Evolutionary conservation across 1,284 basidiomycete species (phyloP).

Genomic region (Heliocybe sulcata): DNA sequence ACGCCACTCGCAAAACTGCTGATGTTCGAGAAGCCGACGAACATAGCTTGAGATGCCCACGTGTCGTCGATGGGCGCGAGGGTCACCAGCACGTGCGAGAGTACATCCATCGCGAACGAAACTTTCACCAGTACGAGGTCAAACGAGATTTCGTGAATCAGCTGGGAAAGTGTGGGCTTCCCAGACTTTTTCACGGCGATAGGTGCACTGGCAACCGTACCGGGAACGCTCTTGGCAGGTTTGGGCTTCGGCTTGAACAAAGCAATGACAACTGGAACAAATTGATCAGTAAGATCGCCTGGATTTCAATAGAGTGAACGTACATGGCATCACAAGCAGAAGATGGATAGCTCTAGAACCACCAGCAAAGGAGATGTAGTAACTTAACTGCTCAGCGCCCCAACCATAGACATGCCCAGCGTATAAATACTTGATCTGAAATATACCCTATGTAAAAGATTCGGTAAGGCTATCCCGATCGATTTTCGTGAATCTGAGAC

Average conservation of each 20-base stretch:
- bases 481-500: slow-evolving; percentile 11
- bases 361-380: slow-evolving; percentile 53
- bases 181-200: slow-evolving; percentile 17
- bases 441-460: slow-evolving; percentile 34
- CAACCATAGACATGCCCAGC: slow-evolving; percentile 49
- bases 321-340: slow-evolving; percentile 50
- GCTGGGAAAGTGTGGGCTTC: slow-evolving; percentile 39
- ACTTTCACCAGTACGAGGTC: slow-evolving; percentile 54
- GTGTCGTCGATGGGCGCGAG: slow-evolving; percentile 32
- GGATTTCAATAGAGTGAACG: too few relatives aligned
- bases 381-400: slow-evolving; percentile 52
- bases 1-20: slow-evolving; percentile 55
- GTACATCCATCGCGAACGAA: slow-evolving; percentile 58
- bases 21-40: slow-evolving; percentile 49
- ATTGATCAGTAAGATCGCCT: slow-evolving; percentile 9
- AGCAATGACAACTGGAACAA: slow-evolving; percentile 30
- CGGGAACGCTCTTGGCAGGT: slow-evolving; percentile 10
- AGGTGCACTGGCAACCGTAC: slow-evolving; percentile 7
- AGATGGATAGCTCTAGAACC: slow-evolving; percentile 42
- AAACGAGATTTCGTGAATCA: slow-evolving; percentile 60
- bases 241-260: slow-evolving; percentile 37
- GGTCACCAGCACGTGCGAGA: slow-evolving; percentile 54
- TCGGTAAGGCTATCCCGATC: slow-evolving; percentile 2
- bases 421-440: slow-evolving; percentile 57
- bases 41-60: slow-evolving; percentile 36